Evolutionary conservation across 225 moss, liverwort and hornwort species (phyloP), one percentile per base, ranked within the genome.

Genomic region (Thuidium tamariscinum): DNA sequence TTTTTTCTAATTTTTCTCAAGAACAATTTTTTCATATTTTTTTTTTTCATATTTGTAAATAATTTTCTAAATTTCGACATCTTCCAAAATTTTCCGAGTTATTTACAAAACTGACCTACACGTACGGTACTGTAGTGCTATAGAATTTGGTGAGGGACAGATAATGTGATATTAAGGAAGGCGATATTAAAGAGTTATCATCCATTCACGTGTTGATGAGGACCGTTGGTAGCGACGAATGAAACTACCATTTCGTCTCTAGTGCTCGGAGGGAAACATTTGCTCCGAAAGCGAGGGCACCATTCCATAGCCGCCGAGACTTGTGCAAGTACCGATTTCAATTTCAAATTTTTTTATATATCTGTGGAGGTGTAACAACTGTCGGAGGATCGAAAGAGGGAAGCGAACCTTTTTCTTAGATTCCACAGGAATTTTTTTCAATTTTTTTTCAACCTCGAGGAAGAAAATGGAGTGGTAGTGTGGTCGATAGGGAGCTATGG

Each of bases 401-500:
- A 56, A 68, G 23, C 11, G 22, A 34, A 44, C 1, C 36, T 37
- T 20, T 4, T 49, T 2, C 39, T 79, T 39, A 25, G 11, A 69
- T 13, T 20, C 32, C 41, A 1, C 21, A 29, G 42, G n/a, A 46
- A 11, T 66, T 59, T 67, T 64, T 42, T 72, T 74, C 68, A 2
- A 5, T 1, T 11, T 52, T 27, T 60, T 37, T 60, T 36, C 9
- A 74, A 60, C 42, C n/a, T 79, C 16, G 36, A 26, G 85, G 55
- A 42, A 71, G 37, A 76, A 48, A 30, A 86, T 64, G 88, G 48
- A 49, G 54, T 41, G 15, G 44, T 62, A 80, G 74, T 57, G 82
- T 52, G 55, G n/a, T 34, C 27, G 26, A 86, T 22, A 41, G 39
- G 29, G 48, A 79, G 88, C 81, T 70, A 95, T 96, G 95, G 85